Base-by-base conservation (phyloP, 305 asterid species). In the Fraxinus angustifolia region DNA sequence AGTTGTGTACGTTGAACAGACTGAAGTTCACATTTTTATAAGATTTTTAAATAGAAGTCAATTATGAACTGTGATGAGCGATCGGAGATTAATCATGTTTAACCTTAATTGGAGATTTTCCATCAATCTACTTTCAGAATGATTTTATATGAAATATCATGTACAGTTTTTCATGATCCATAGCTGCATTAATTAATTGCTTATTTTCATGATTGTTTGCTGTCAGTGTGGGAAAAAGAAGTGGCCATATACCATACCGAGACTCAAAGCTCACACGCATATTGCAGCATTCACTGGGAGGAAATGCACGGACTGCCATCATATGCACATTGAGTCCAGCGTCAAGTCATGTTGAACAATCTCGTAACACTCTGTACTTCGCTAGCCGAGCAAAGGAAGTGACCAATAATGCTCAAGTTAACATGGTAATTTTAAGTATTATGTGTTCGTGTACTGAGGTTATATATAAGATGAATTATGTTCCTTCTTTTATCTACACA, bases 321-420 rank as follows among this genome's bases (percentile, higher is more conserved):
- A 92, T 95, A 90, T 95, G 99, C 87, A 95, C 99, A 34, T 85
- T 95, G 89, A 93, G 99, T 85, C 99, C 98, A 71, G 97, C 99
- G 62, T 92, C 98, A 78, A 86, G 93, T 87, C 97, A 95, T 58
- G 93, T 86, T 28, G 99, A 95, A 80, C 99, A 95, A 87, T 90
- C 98, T 78, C 97, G 98, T 36, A 95, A 93, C 78, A 95, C 99
- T 23, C 99, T 95, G 79, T 87, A 87, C 83, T 95, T 95, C 75
- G 99, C 98, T 78, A 90, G 93, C 77, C 91, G 99, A 42, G 99
- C 98, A 50, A 95, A 95, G 90, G 98, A 95, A 90, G 99, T 95
- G 87, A 95, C 96, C 6, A 93, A 93, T 79, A 95, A 87, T 11
- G 99, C 98, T 80, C 97, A 91, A 86, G 98, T 95, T 83, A 95